Conservation (phyloP, 495 filamentous ascomycete species). For the Neurospora cerealis region DNA sequence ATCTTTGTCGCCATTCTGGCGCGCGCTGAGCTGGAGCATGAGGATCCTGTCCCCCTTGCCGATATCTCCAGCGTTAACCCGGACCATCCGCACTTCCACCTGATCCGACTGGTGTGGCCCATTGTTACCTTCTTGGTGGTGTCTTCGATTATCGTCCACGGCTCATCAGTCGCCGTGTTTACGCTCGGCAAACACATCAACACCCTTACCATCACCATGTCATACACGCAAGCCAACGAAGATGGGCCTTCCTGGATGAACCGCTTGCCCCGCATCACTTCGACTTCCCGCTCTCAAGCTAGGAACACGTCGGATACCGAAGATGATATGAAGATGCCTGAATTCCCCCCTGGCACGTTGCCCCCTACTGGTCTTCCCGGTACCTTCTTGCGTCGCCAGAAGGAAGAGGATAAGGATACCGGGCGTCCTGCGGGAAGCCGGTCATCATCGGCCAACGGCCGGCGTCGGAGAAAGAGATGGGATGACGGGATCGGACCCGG, state of each 20-base stretch:
- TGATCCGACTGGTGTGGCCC: conserved; percentile 86
- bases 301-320: conserved; percentile 50
- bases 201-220: conserved; percentile 88
- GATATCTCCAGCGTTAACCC: conserved; percentile 38
- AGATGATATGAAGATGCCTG: conserved; percentile 46
- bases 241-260: conserved; percentile 93
- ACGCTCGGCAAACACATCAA: conserved; percentile 98
- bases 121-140: conserved; percentile 93
- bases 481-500: conserved; percentile 67
- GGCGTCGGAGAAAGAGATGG: conserved; percentile 57
- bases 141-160: conserved; percentile 88
- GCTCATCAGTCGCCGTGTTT: conserved; percentile 96
- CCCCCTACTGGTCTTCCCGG: conserved; percentile 64
- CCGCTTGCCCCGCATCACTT: conserved; percentile 80
- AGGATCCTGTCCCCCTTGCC: conserved; percentile 57
- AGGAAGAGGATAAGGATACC: conserved; percentile 57
- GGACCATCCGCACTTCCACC: conserved; percentile 47
- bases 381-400: conserved; percentile 72
- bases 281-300: conserved; percentile 78
- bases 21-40: conserved; percentile 73
- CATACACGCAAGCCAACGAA: conserved; percentile 82
- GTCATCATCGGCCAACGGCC: conserved; percentile 49
- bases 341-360: conserved; percentile 69
- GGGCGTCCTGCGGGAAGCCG: conserved; percentile 42
- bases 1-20: conserved; percentile 93